Conservation (phyloP, 208 protist species). For the Leishmania braziliensis region DNA sequence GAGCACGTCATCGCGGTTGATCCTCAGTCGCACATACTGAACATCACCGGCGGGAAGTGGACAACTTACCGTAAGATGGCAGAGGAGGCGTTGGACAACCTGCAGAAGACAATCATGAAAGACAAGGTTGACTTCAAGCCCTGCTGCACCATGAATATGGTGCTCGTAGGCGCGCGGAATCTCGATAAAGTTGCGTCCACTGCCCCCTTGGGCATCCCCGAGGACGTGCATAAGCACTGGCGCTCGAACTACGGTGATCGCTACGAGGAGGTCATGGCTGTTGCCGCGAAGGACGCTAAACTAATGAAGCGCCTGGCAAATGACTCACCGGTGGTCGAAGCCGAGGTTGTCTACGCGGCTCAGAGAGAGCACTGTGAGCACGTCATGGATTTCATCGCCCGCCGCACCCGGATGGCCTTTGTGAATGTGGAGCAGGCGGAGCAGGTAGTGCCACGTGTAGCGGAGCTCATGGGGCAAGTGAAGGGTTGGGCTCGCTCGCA, state of each 20-base stretch:
- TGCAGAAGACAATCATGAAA: constrained; percentile 53
- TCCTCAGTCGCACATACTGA: constrained; percentile 67
- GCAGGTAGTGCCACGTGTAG: constrained; percentile 74
- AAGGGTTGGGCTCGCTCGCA: constrained; percentile 70
- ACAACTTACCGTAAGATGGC: constrained; percentile 96
- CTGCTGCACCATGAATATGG: constrained; percentile 79
- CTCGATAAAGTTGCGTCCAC: constrained; percentile 39
- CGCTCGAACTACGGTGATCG: constrained; percentile 68
- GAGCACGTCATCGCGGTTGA: constrained; percentile 92
- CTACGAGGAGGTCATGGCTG: constrained; percentile 41
- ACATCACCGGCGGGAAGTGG: constrained; percentile 95
- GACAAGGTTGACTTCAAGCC: constrained; percentile 32
- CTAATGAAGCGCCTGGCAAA: constrained; percentile 48
- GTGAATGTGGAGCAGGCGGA: constrained; percentile 76
- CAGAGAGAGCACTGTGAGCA: constrained; percentile 89
- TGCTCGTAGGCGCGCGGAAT: constrained; percentile 79
- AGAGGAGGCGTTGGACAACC: constrained; percentile 86
- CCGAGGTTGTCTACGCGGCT: constrained; percentile 85
- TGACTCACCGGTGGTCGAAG: constrained; percentile 79
- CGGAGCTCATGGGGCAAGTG: constrained; percentile 85
- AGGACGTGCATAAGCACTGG: constrained; percentile 78
- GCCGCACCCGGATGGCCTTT: constrained; percentile 92
- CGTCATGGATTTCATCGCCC: constrained; percentile 91
- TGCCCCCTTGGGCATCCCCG: constrained; percentile 36
- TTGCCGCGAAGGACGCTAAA: constrained; percentile 43